Evolutionary conservation across 306 rosid species (phyloP), one percentile per base, ranked within the genome.

Genomic region (Malus asiatica): DNA sequence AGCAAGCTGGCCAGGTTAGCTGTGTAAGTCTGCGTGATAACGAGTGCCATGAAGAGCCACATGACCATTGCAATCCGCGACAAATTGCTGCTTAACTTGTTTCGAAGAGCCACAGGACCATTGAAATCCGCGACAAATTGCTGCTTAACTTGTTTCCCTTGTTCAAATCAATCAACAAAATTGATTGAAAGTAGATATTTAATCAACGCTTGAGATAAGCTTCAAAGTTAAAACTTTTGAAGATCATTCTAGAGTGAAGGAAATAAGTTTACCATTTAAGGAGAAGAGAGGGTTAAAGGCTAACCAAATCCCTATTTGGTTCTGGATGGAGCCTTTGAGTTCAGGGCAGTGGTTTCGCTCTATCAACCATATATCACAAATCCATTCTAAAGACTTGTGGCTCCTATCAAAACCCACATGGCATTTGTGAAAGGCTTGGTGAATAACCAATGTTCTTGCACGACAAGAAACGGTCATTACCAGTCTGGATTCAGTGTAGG

Each of bases 291-390:
- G 80, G 53, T 81, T 76, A 80, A 88, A 67, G 33, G 88, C 73
- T 62, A 85, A 82, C 77, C 71, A 80, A 25, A 83, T 66, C 22
- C 87, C 83, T 2, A 77, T 75, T 71, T 88, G 91, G 60, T 79
- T 74, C 23, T 59, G 30, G 64, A 64, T 18, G 14, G 89, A 71
- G 42, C 88, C 85, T 4, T 53, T 68, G 53, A 77, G 66, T 23
- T 68, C 76, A 8, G 77, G 79, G 73, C 61, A 33, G n/a, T 81
- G 79, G 35, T 65, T 73, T 63, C 82, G 81, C 48, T 85, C 89
- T 45, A 85, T 71, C 40, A 88, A 58, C 89, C 91, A 85, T 3
- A 85, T 2, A 83, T 72, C 12, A 85, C 86, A 79, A 88, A 83
- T 59, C 87, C 91, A 53, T 79, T 88, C 76, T 83, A 83, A 80